A percentile compares a stretch with the other conserved stretches of the same genome.
Evolutionary conservation across 1,284 basidiomycete species (phyloP).

Genomic region (Trichosporon asahii): DNA sequence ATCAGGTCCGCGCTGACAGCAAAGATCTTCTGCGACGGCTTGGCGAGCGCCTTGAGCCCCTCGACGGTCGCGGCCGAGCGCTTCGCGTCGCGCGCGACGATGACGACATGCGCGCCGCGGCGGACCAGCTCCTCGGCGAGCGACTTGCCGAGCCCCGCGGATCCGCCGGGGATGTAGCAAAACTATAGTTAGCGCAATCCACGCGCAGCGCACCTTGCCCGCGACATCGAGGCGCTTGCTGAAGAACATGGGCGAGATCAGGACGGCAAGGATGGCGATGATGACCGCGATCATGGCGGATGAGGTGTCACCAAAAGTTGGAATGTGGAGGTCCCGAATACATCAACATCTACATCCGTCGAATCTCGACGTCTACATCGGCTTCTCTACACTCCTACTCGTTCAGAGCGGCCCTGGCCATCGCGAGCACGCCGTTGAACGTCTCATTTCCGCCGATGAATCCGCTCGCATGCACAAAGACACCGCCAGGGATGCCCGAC

Average conservation of each 20-base stretch:
- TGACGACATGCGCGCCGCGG: constrained; percentile 73
- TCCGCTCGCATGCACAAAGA: constrained; percentile 92
- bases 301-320: not conserved
- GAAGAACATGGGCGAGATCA: constrained; percentile 14
- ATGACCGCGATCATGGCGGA: not conserved
- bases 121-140: constrained; percentile 66
- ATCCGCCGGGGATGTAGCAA: constrained; percentile 76
- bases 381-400: constrained; percentile 11
- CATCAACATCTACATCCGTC: too few relatives aligned
- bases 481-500: constrained; percentile 74
- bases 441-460: constrained; percentile 97
- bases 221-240: constrained; percentile 27
- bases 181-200: constrained; percentile 54
- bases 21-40: constrained; percentile 59
- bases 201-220: constrained; percentile 42
- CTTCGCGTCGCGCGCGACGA: constrained; percentile 66
- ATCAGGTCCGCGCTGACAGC: constrained; percentile 64
- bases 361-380: not conserved
- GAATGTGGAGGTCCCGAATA: not conserved
- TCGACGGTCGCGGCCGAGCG: constrained; percentile 62
- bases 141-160: constrained; percentile 70
- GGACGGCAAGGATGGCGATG: constrained; percentile 13
- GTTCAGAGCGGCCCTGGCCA: constrained; percentile 58
- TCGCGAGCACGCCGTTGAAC: constrained; percentile 75
- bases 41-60: constrained; percentile 58